Evolutionary conservation across 2,329 filamentous ascomycete genomes (phyloP).

Genomic region (Aureobasidium melanogenum): DNA sequence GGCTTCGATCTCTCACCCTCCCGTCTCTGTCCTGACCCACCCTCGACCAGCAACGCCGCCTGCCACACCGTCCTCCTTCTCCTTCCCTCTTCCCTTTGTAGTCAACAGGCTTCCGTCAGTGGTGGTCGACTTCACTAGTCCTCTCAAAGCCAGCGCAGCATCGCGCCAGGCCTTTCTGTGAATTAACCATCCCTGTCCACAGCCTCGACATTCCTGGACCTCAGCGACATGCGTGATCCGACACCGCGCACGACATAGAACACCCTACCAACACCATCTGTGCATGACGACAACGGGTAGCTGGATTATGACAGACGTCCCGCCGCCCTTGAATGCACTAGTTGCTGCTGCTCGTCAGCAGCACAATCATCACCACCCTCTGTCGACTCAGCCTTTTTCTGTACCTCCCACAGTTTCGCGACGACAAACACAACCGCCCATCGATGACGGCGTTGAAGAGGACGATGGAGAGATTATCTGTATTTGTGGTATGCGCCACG

Average conservation of each 20-base stretch:
- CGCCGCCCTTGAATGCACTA: conserved; percentile 7
- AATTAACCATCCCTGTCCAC: conserved; percentile 2
- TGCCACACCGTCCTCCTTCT: background rate
- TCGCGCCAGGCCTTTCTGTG: background rate
- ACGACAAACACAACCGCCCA: background rate
- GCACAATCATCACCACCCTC: background rate
- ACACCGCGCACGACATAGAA: conserved; percentile 10
- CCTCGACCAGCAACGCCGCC: background rate
- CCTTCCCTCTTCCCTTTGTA: background rate
- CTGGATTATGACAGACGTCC: conserved; percentile 10
- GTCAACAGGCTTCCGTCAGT: background rate
- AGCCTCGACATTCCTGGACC: conserved; percentile 7
- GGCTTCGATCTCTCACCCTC: background rate
- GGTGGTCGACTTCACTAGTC: background rate
- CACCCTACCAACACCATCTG: background rate
- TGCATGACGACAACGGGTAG: conserved; percentile 5
- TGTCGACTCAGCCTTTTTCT: background rate
- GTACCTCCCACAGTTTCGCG: background rate
- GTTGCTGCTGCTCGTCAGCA: conserved; percentile 4
- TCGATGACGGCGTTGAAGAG: conserved; percentile 41
- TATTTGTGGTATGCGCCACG: conserved; percentile 86
- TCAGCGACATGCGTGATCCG: conserved; percentile 9
- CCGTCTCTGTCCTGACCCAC: conserved; percentile 1
- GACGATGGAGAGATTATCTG: conserved; percentile 95
- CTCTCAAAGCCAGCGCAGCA: background rate